phyloP scores from a whole-genome alignment of 257 asterid genomes.

The Lycium ferocissimum region DNA sequence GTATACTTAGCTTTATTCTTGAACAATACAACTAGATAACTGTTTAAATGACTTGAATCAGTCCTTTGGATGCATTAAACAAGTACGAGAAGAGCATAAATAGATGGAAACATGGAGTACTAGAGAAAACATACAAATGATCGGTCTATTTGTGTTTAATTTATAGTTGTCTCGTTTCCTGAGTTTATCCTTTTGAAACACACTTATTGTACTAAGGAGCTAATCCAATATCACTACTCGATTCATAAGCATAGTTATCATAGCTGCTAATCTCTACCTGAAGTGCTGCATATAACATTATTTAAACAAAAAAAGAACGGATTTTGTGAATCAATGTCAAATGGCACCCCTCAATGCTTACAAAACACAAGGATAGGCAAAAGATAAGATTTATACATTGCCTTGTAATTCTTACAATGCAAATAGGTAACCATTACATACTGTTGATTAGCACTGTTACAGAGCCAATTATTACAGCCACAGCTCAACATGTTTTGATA shows the following conservation, averaged over 20 bases:
- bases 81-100: no score
- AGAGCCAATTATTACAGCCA: not conserved
- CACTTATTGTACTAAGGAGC: no score
- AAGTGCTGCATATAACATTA: not conserved
- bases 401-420: not conserved
- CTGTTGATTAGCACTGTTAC: not conserved
- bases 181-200: no score
- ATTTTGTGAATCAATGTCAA: not conserved
- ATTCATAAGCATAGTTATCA: not conserved
- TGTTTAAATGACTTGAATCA: no score
- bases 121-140: no score
- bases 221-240: not conserved
- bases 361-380: not conserved
- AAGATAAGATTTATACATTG: not conserved
- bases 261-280: not conserved
- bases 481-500: not conserved
- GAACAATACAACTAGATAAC: no score
- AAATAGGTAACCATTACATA: not conserved
- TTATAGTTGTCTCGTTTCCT: no score
- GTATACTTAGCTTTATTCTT: no score
- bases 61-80: no score
- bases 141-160: no score
- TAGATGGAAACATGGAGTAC: no score
- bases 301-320: not conserved
- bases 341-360: not conserved